These are phyloP conservation scores for grape (Vitis vinifera) DNA, from an alignment of 164 flowering plant species.

Conservation along the genomic window DNA sequence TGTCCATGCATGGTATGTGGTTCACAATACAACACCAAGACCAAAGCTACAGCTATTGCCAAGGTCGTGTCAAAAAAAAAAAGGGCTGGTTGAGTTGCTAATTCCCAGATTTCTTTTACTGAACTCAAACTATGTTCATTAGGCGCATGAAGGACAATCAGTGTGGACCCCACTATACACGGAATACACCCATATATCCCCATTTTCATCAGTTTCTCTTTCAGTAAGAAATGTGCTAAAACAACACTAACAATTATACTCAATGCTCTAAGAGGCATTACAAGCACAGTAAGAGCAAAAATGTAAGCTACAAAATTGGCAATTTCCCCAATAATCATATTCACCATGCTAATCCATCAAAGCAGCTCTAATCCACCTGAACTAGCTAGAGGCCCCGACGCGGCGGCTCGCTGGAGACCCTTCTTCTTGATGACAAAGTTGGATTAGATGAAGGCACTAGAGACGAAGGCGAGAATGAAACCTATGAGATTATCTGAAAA, in stretches of 20 bases:
- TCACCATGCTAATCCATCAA: constrained; percentile 97
- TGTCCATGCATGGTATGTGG: too few relatives aligned
- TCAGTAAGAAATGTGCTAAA: constrained; percentile 36
- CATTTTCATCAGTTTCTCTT: constrained; percentile 61
- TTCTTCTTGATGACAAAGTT: constrained; percentile 67
- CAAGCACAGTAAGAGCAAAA: constrained; percentile 20
- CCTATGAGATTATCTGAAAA: constrained; percentile 49
- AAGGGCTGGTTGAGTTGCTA: constrained; percentile 77
- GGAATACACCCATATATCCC: constrained; percentile 83
- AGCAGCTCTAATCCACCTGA: constrained; percentile 88
- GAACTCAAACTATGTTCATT: constrained; percentile 26
- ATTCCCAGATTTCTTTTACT: constrained; percentile 77
- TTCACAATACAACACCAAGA: constrained; percentile 1
- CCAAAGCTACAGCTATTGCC: constrained; percentile 55
- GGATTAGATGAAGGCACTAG: constrained; percentile 78
- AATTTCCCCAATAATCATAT: constrained; percentile 86
- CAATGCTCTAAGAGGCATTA: constrained; percentile 88
- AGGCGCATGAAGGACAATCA: constrained; percentile 96
- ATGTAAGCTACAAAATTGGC: constrained; percentile 89
- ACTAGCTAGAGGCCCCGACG: constrained; percentile 42
- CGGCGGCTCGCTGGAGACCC: too few relatives aligned
- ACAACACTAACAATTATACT: constrained; percentile 96
- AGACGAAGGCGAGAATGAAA: constrained; percentile 65
- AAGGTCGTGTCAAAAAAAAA: constrained; percentile 80
- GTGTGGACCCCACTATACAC: constrained; percentile 78